Evolutionary conservation across 768 basidiomycete genomes (phyloP), one percentile per base, ranked within the genome.

Genomic region (Panaeolus papilionaceus): DNA sequence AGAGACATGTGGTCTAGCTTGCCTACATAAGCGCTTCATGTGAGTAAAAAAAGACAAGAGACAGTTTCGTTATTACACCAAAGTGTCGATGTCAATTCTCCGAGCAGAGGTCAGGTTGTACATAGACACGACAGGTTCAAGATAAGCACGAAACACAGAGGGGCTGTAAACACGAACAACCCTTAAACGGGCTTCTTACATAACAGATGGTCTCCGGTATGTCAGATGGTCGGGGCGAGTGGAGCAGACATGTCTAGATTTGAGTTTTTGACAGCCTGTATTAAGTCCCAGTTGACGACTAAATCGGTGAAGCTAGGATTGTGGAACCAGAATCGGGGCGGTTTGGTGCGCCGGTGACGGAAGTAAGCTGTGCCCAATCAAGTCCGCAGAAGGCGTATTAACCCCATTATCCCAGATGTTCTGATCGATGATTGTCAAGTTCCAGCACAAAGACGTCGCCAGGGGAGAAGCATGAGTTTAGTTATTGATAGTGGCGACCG

Each of bases 391-490:
- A 58, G 54, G 54, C 54, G 54, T 58, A 16, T 58, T 58, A 58
- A 16, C 54, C 33, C 54, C 54, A 58, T 58, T 58, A 58, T 33
- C 4, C 26, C 54, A 58, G 54, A 58, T 58, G 28, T 58, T 58
- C 54, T 58, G 54, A 58, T 58, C 54, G 54, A 58, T 58, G 54
- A 58, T 58, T 58, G 54, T 58, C 54, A 58, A 58, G 54, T 37
- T 28, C 54, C 26, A 58, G 54, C 33, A 37, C 54, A 58, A 58
- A 58, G 54, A 58, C 54, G 54, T 58, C 54, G 54, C 54, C 54
- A 58, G 54, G 54, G 54, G 54, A 58, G 54, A 58, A 58, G 54
- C 54, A 37, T 33, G 28, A 23, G 3, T 58, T 28, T 58, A 28
- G 54, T 58, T 28, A 58, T 58, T 58, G 54, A 58, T 58, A 58